Evolutionary conservation across 805 yeast species (phyloP), one percentile per base, ranked within the genome.

Genomic region (Ogataea allantospora): DNA sequence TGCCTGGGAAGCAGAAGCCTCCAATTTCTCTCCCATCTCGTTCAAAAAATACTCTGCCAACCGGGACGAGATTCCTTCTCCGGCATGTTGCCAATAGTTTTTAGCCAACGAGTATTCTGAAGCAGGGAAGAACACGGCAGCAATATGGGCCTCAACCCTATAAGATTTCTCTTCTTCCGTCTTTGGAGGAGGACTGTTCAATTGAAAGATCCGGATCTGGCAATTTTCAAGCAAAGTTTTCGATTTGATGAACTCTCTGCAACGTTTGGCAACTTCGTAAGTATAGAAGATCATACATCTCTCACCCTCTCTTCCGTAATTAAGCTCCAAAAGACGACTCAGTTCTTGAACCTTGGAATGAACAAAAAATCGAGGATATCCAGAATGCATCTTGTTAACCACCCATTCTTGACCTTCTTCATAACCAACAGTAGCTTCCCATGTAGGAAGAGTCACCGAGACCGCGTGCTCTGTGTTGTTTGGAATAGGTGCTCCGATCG

Each of bases 41-140:
- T 77, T 78, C 42, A 83, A 62, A 32, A 85, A 78, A 54, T 87
- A 93, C 60, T 89, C 96, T 1, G 88, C 97, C 57, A 81, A 66
- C 52, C 98, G 70, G 23, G 96, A 86, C 11, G 96, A 86, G 18
- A 93, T 76, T n/a, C 96, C 96, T 61, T 91, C 97, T 18, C 99
- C 99, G 0, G 95, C 70, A 55, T 89, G 96, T 60, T 91, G 97
- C 99, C 99, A 93, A 64, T 87, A 93, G 51, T 78, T 78, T 57
- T 87, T 88, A 26, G 93, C 89, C 4, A 84, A 59, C 1, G 76
- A 60, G 45, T 70, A 78, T 42, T 72, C 78, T 3, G 68, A 66
- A 2, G 67, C 60, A 2, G 86, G 86, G 53, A 83, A 85, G 44
- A 93, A 80, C n/a, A 88, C 87, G 14, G 78, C 83, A 0, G 89